Evolutionary conservation across 768 basidiomycete genomes (phyloP).

Genomic region (Butyriboletus loyo): DNA sequence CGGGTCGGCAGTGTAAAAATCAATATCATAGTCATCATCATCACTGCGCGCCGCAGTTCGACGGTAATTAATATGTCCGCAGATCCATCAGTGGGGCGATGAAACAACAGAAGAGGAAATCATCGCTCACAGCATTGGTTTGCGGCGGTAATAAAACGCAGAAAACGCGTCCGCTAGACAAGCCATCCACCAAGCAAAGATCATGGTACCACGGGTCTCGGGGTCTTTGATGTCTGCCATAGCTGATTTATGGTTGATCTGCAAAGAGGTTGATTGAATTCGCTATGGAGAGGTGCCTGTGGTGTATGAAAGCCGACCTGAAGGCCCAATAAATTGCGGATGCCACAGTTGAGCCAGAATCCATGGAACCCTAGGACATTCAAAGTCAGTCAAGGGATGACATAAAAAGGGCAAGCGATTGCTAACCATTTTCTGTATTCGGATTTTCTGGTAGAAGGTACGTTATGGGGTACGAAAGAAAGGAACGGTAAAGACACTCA

Average conservation of each 20-base stretch:
- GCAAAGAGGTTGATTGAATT: constrained; percentile 9
- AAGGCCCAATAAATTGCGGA: constrained; percentile 75
- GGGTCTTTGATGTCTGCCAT: constrained; percentile 70
- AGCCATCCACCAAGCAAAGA: constrained; percentile 94
- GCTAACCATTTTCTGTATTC: constrained; percentile 64
- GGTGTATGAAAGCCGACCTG: constrained; percentile 43
- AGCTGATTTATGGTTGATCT: constrained; percentile 85
- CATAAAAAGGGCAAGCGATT: constrained; percentile 13
- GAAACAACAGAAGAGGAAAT: not conserved
- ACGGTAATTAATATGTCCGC: constrained; percentile 23
- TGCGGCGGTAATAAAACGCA: constrained; percentile 79
- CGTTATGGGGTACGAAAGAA: constrained; percentile 5
- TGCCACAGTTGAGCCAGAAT: constrained; percentile 79
- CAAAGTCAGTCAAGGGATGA: constrained; percentile 17
- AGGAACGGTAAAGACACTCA: constrained; percentile 44
- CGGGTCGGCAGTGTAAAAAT: constrained; percentile 78
- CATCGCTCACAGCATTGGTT: constrained; percentile 63
- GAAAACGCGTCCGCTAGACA: constrained; percentile 82
- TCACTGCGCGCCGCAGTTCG: constrained; percentile 40
- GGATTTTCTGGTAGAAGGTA: constrained; percentile 55
- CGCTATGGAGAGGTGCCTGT: constrained; percentile 1
- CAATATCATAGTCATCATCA: constrained; percentile 87
- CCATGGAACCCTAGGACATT: constrained; percentile 65
- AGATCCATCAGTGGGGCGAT: constrained; percentile 7
- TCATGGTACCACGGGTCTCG: constrained; percentile 79